Evolutionary conservation across 192 early-diverging fungal species (phyloP).

Genomic region (Linnemannia exigua): DNA sequence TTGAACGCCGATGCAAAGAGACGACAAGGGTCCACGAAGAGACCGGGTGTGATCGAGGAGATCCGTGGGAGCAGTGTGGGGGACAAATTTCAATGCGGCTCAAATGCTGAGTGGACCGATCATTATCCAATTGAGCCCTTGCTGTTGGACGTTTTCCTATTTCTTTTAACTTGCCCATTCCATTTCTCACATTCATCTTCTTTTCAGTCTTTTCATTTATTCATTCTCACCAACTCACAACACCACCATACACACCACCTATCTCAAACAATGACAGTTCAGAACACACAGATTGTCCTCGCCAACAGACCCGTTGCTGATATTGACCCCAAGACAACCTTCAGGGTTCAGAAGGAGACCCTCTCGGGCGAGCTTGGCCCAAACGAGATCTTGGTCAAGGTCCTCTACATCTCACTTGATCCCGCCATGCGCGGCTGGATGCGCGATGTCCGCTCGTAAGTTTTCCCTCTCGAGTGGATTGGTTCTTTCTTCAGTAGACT

Average conservation of each 20-base stretch:
- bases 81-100: conserved; percentile 14
- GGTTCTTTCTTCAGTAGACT: background rate
- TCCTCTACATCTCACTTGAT: conserved; percentile 63
- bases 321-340: conserved; percentile 58
- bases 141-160: conserved; percentile 4
- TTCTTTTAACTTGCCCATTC: background rate
- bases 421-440: conserved; percentile 68
- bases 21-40: background rate
- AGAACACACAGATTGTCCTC: conserved; percentile 61
- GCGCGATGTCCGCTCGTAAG: conserved; percentile 59
- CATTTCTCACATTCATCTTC: background rate
- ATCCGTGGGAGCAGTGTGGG: conserved; percentile 13
- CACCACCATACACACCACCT: background rate
- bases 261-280: conserved; percentile 21
- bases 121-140: background rate
- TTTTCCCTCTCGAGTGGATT: background rate
- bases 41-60: background rate
- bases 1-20: background rate
- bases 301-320: conserved; percentile 54
- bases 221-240: background rate
- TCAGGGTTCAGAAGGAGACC: conserved; percentile 45
- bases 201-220: background rate
- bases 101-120: conserved; percentile 37
- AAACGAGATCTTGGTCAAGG: conserved; percentile 58
- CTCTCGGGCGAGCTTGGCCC: conserved; percentile 51